Evolutionary conservation across 164 flowering plant genomes (phyloP).

Genomic region (Warburgia ugandensis): DNA sequence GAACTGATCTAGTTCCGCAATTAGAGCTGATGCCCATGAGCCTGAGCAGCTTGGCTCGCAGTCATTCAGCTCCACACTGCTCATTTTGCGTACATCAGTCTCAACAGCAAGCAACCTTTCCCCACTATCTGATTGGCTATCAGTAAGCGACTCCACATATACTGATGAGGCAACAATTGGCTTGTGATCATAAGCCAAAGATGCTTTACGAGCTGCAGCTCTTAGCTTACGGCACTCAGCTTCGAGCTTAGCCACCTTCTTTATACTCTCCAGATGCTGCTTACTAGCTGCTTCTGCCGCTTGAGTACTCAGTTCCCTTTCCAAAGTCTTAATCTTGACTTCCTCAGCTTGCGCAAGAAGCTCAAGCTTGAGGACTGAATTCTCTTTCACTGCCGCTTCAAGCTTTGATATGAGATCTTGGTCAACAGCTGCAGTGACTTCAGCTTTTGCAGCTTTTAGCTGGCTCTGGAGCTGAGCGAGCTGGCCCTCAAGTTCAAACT

Average conservation of each 20-base stretch:
- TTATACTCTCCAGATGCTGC: slow-evolving; percentile 77
- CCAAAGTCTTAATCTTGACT: slow-evolving; percentile 57
- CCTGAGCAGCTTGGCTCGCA: slow-evolving; percentile 35
- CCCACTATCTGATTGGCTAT: slow-evolving; percentile 70
- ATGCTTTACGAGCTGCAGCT: slow-evolving; percentile 32
- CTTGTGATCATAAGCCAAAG: slow-evolving; percentile 32
- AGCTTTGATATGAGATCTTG: slow-evolving; percentile 29
- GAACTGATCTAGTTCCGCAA: slow-evolving; percentile 58
- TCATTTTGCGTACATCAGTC: slow-evolving; percentile 23
- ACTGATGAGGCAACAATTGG: slow-evolving; percentile 44
- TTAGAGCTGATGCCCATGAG: slow-evolving; percentile 68
- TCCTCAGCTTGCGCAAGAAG: slow-evolving; percentile 49
- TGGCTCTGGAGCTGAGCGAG: slow-evolving; percentile 42
- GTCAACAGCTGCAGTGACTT: slow-evolving; percentile 16
- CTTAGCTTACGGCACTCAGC: slow-evolving; percentile 74
- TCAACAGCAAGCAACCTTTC: slow-evolving; percentile 41
- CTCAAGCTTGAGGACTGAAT: slow-evolving; percentile 44
- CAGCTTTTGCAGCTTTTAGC: slow-evolving; percentile 35
- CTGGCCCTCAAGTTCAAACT: slow-evolving; percentile 49
- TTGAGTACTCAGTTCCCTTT: slow-evolving; percentile 84
- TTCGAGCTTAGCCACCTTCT: slow-evolving; percentile 74
- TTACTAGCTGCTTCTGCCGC: slow-evolving; percentile 92
- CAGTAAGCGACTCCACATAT: slow-evolving; percentile 56
- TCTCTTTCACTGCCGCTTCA: slow-evolving; percentile 53
- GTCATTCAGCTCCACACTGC: slow-evolving; percentile 26